Percentiles rank a stretch among this genome's conserved stretches.
phyloP scores from a whole-genome alignment of 2,329 filamentous ascomycete genomes.

The Fusarium scirpi region DNA sequence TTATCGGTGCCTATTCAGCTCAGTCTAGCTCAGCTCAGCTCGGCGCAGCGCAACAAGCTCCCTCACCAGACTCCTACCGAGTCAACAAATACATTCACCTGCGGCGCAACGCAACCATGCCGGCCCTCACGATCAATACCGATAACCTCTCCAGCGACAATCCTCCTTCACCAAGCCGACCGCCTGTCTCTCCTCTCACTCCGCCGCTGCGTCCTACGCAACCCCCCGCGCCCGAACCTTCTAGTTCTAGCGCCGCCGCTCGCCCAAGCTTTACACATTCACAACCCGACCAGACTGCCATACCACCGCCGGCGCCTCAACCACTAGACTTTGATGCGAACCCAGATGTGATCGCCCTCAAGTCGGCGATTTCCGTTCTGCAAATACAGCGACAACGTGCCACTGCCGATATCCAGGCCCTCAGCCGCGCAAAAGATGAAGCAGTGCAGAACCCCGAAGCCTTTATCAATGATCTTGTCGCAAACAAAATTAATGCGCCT shows the following conservation, averaged over 20 bases:
- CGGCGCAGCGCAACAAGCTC: constrained; percentile 1
- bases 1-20: constrained; percentile 22
- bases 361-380: constrained; percentile 85
- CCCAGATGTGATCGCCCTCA: constrained; percentile 87
- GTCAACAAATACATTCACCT: constrained; percentile 13
- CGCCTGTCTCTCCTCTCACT: constrained; percentile 67
- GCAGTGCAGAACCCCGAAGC: constrained; percentile 77
- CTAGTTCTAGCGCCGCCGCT: constrained; percentile 43
- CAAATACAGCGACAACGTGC: constrained; percentile 88
- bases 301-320: constrained; percentile 61
- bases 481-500: constrained; percentile 65
- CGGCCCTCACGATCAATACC: constrained; percentile 50
- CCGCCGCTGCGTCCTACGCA: constrained; percentile 59
- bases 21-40: background rate
- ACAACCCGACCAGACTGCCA: constrained; percentile 56
- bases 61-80: background rate
- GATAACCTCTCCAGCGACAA: constrained; percentile 48
- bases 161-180: constrained; percentile 60
- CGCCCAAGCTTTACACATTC: constrained; percentile 59
- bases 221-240: constrained; percentile 41
- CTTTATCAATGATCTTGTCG: constrained; percentile 76
- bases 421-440: constrained; percentile 76
- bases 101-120: constrained; percentile 43
- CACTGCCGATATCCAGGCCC: constrained; percentile 76
- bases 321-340: constrained; percentile 74